Conservation (phyloP, 169 alveolate species). For the Cryptosporidium sp. region DNA sequence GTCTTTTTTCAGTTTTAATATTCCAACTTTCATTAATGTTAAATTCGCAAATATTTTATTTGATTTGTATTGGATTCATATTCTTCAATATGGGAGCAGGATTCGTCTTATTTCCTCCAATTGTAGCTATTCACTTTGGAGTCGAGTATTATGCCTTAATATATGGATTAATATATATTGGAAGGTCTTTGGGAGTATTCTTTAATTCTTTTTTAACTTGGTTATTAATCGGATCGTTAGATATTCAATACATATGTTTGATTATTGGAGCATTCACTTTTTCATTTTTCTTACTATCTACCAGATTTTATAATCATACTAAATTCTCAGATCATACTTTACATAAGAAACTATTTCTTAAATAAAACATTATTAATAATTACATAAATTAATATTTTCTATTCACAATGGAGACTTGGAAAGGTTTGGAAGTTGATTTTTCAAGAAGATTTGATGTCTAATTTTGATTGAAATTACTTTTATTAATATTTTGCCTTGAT, state of each 20-base stretch:
- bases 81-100: conserved; percentile 71
- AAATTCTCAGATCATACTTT: background rate
- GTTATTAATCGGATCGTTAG: background rate
- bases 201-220: conserved; percentile 31
- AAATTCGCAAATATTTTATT: conserved; percentile 1
- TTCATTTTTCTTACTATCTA: conserved; percentile 11
- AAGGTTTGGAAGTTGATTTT: background rate
- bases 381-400: too few relatives aligned
- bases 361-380: background rate
- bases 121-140: conserved; percentile 53
- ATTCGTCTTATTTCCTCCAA: conserved; percentile 65
- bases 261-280: conserved; percentile 4
- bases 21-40: conserved; percentile 25
- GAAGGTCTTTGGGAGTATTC: conserved; percentile 64
- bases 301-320: conserved; percentile 15
- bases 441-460: background rate
- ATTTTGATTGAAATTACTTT: background rate
- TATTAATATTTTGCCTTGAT: background rate
- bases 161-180: conserved; percentile 64
- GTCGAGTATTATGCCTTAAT: conserved; percentile 51
- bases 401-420: background rate
- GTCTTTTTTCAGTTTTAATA: conserved; percentile 22
- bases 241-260: conserved; percentile 6
- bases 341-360: conserved; percentile 1
- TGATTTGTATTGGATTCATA: conserved; percentile 25